A percentile compares a stretch with the other conserved stretches of the same genome.
These are phyloP conservation scores for Coprinopsis cinerea DNA, from an alignment of 768 basidiomycete species.

Conservation along the genomic window DNA sequence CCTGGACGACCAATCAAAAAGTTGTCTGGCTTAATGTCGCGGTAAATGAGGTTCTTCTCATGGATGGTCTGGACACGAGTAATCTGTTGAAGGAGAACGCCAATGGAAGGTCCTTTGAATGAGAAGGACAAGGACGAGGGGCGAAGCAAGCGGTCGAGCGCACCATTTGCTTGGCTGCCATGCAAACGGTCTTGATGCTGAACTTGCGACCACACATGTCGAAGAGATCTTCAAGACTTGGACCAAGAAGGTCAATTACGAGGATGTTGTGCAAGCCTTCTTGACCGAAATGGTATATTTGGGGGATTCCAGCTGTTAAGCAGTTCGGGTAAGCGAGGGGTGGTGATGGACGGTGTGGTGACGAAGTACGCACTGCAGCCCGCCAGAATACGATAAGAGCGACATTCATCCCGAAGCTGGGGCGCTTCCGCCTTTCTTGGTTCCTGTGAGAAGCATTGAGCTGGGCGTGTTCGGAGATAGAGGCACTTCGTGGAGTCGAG, in stretches of 20 bases:
- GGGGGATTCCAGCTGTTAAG: constrained; percentile 82
- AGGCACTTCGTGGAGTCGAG: constrained; percentile 7
- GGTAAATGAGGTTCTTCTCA: constrained; percentile 98
- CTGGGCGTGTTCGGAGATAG: constrained; percentile 11
- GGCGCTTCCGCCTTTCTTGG: constrained; percentile 94
- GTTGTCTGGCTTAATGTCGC: constrained; percentile 99
- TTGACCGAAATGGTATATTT: constrained; percentile 99
- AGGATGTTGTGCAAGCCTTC: constrained; percentile 98
- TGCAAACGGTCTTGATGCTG: constrained; percentile 95
- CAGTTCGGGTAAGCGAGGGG: constrained; percentile 7
- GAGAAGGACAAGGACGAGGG: constrained; percentile 4
- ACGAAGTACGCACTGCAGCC: constrained; percentile 70
- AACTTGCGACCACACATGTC: constrained; percentile 99
- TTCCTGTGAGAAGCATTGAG: constrained; percentile 46
- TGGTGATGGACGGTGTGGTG: constrained; percentile 8
- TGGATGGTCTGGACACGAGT: constrained; percentile 96
- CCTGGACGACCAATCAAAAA: constrained; percentile 93
- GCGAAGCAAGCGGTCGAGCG: constrained; percentile 13
- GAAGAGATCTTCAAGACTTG: constrained; percentile 95
- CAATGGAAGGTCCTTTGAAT: background rate
- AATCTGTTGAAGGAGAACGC: constrained; percentile 44
- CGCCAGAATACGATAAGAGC: constrained; percentile 87
- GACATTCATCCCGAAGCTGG: constrained; percentile 96
- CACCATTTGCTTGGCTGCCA: constrained; percentile 98
- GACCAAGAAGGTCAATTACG: constrained; percentile 96